Evolutionary conservation across 2,329 filamentous ascomycete genomes (phyloP), one percentile per base, ranked within the genome.

Genomic region (Aspergillus calidoustus): DNA sequence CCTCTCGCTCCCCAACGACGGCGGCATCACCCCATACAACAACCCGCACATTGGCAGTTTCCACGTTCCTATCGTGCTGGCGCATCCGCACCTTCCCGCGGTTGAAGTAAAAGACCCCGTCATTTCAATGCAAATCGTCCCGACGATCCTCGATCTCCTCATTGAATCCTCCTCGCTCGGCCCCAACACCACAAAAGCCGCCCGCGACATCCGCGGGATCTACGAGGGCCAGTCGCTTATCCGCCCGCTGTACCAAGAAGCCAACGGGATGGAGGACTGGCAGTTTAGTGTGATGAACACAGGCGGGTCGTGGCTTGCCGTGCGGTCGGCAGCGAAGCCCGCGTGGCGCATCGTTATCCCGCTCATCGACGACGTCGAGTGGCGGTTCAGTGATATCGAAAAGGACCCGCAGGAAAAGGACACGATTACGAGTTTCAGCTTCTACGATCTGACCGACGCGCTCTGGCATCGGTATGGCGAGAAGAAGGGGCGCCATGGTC

Each of bases 241-340:
- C 61, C 71, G 73, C 5, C 68, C 68, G 1, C 60, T 71, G 38
- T 64, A 68, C 46, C 64, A 64, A 7, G 62, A 68, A 43, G 28
- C 62, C n/a, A 60, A 71, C 22, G 64, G 64, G 15, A 65, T 57
- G 22, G 61, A 71, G 41, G 66, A 71, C 54, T 75, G 73, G 73
- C 73, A 75, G 44, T 75, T 75, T 63, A 74, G 71, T 15, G 72
- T 72, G 28, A 74, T 75, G 71, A 75, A 75, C 63, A 73, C 73
- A 0, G 73, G 73, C n/a, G 71, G 71, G 1, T 68, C 72, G 0
- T 72, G 71, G 71, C 65, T 75, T 3, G 68, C 71, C 0, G 60
- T 75, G 22, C 73, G 73, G 1, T 75, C 72, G 3, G 73, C 72
- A 7, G 70, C 70, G 3, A 61, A 62, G 11, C 72, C 71, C 0